Conservation (phyloP, 2,329 filamentous ascomycete species). For the Dothideomycetidae sp. region DNA sequence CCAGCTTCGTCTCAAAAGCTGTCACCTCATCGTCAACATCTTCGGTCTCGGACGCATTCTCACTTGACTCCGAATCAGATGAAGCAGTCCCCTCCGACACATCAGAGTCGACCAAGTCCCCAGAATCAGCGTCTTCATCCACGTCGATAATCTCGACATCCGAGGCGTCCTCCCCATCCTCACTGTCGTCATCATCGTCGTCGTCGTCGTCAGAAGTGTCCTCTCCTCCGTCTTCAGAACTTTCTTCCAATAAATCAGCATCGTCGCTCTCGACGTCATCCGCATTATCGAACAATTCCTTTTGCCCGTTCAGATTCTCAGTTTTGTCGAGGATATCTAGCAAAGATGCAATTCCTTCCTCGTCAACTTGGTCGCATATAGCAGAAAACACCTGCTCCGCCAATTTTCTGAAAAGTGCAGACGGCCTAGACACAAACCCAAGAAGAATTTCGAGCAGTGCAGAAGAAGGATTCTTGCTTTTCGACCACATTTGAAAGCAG, state of each 20-base stretch:
- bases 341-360: constrained; percentile 53
- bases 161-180: constrained; percentile 23
- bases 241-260: constrained; percentile 14
- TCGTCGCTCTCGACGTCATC: constrained; percentile 31
- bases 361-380: constrained; percentile 62
- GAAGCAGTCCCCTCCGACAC: too few relatives aligned
- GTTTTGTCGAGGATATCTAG: constrained; percentile 59
- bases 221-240: constrained; percentile 15
- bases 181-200: constrained; percentile 17
- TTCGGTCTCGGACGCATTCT: constrained; percentile 23
- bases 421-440: constrained; percentile 77
- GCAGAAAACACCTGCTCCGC: constrained; percentile 77
- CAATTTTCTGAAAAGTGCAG: constrained; percentile 69
- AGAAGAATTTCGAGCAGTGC: constrained; percentile 76
- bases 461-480: constrained; percentile 38
- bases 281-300: constrained; percentile 64
- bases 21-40: constrained; percentile 37
- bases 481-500: constrained; percentile 50
- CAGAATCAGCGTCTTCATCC: constrained; percentile 16
- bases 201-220: constrained; percentile 15
- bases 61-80: constrained; percentile 12
- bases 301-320: constrained; percentile 70
- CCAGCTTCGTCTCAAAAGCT: constrained; percentile 62
- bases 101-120: too few relatives aligned
- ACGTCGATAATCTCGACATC: constrained; percentile 24